Conservation (phyloP, 2,329 filamentous ascomycete species). For the Exophiala oligosperma region DNA sequence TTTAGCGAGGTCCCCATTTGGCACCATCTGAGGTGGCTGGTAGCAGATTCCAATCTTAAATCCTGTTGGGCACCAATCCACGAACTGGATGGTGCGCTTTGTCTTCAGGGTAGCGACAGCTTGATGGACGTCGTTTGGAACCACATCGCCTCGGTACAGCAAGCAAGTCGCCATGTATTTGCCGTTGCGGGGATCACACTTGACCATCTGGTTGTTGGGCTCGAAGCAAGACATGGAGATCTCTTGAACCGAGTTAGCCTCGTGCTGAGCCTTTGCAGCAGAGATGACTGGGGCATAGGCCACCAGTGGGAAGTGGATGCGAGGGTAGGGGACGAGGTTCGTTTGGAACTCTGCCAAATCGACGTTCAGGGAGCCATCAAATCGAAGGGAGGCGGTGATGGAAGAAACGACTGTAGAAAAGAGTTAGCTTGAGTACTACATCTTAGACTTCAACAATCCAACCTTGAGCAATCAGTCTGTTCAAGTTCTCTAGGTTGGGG, state of each 20-base stretch:
- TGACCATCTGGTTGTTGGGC: constrained; percentile 99
- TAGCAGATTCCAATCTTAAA: constrained; percentile 99
- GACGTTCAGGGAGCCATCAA: constrained; percentile 98
- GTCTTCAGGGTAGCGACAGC: constrained; percentile 97
- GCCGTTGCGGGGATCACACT: constrained; percentile 96
- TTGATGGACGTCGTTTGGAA: constrained; percentile 89
- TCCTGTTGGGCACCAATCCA: constrained; percentile 99
- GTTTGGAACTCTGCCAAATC: constrained; percentile 99
- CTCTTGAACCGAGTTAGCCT: constrained; percentile 97
- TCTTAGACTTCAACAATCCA: constrained; percentile 27
- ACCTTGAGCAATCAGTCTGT: constrained; percentile 97
- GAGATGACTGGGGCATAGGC: constrained; percentile 94
- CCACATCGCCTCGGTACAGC: constrained; percentile 97
- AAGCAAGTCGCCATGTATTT: constrained; percentile 99
- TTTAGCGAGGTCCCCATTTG: constrained; percentile 95
- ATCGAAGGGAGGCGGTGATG: constrained; percentile 96
- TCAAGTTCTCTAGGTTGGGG: constrained; percentile 97
- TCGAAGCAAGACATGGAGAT: constrained; percentile 99
- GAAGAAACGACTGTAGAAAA: constrained; percentile 78
- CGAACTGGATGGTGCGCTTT: constrained; percentile 98
- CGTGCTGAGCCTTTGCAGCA: constrained; percentile 91
- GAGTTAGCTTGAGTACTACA: constrained; percentile 24
- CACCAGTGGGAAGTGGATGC: constrained; percentile 98
- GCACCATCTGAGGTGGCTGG: constrained; percentile 93
- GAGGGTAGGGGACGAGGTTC: constrained; percentile 97